These are phyloP conservation scores for Verticillium nubilum DNA, from an alignment of 2,329 filamentous ascomycete genomes.

Conservation along the genomic window DNA sequence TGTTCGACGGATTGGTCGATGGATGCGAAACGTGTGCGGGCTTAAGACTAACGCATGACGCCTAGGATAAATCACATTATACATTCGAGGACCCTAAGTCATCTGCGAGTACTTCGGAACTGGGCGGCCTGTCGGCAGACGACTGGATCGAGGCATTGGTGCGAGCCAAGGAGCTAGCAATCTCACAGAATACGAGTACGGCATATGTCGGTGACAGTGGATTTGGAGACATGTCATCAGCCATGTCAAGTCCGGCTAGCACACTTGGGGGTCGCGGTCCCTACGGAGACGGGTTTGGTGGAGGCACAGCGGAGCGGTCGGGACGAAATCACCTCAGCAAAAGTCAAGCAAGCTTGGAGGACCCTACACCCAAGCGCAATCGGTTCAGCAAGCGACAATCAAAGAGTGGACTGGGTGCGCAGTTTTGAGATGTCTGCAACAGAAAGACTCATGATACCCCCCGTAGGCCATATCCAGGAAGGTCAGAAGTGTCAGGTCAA, in stretches of 20 bases:
- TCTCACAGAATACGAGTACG: constrained; percentile 63
- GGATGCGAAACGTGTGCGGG: not conserved
- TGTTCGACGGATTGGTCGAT: not conserved
- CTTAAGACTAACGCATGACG: not conserved
- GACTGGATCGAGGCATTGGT: constrained; percentile 93
- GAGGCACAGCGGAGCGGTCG: constrained; percentile 39
- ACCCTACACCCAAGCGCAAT: constrained; percentile 49
- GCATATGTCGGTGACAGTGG: constrained; percentile 63
- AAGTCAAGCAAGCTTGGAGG: constrained; percentile 50
- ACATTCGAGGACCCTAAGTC: constrained; percentile 91
- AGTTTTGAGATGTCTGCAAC: constrained; percentile 52
- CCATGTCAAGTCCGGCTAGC: constrained; percentile 70
- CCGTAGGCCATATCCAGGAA: not conserved
- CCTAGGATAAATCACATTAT: constrained; percentile 54
- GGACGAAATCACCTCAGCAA: constrained; percentile 55
- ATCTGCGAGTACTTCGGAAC: constrained; percentile 46
- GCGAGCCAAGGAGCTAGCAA: constrained; percentile 76
- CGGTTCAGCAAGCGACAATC: constrained; percentile 89
- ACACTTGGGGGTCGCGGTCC: constrained; percentile 59
- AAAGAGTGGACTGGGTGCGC: constrained; percentile 86
- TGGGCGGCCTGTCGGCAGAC: constrained; percentile 64
- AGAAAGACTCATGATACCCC: not conserved
- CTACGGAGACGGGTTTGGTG: constrained; percentile 43
- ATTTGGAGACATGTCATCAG: constrained; percentile 64
- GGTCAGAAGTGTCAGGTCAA: not conserved